phyloP scores from a whole-genome alignment of 768 basidiomycete species.

The Lactarius akahatsu region DNA sequence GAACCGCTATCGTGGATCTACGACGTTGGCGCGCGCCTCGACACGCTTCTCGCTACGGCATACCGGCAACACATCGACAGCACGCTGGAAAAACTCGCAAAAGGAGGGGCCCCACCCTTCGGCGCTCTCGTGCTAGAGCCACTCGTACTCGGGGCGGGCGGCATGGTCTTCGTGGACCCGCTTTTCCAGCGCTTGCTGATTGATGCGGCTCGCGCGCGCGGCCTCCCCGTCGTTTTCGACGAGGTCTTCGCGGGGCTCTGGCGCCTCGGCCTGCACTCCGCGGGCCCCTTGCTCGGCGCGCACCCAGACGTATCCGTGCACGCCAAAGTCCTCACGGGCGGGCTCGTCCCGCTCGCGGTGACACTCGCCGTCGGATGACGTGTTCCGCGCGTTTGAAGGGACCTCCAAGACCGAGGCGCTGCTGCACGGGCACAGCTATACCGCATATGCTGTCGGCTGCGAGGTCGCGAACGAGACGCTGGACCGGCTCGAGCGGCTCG shows the following conservation, averaged over 20 bases:
- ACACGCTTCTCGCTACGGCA: conserved; percentile 55
- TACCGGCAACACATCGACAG: conserved; percentile 62
- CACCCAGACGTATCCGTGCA: conserved; percentile 87
- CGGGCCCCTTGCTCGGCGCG: conserved; percentile 63
- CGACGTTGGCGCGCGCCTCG: conserved; percentile 60
- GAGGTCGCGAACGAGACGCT: conserved; percentile 85
- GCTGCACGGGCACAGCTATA: conserved; percentile 94
- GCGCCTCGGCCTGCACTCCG: conserved; percentile 73
- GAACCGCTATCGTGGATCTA: conserved; percentile 63
- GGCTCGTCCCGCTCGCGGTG: conserved; percentile 79
- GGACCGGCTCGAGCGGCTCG: conserved; percentile 55
- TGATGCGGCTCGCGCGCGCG: conserved; percentile 73
- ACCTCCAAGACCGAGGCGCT: conserved; percentile 80
- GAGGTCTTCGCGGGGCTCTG: conserved; percentile 96
- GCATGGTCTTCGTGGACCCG: conserved; percentile 97
- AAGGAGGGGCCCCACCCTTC: conserved; percentile 43
- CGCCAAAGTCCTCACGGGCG: conserved; percentile 93
- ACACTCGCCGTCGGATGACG: conserved; percentile 76
- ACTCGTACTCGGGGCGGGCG: conserved; percentile 90
- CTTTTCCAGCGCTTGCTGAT: conserved; percentile 89
- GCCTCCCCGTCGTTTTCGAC: conserved; percentile 90
- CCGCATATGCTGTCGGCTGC: conserved; percentile 91
- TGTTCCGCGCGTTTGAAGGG: conserved; percentile 79
- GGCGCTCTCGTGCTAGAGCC: conserved; percentile 89
- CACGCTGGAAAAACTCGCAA: conserved; percentile 48